Percentiles rank a stretch among this genome's conserved stretches.
Conservation (phyloP, 495 filamentous ascomycete species). For the Aspergillus affinis region DNA sequence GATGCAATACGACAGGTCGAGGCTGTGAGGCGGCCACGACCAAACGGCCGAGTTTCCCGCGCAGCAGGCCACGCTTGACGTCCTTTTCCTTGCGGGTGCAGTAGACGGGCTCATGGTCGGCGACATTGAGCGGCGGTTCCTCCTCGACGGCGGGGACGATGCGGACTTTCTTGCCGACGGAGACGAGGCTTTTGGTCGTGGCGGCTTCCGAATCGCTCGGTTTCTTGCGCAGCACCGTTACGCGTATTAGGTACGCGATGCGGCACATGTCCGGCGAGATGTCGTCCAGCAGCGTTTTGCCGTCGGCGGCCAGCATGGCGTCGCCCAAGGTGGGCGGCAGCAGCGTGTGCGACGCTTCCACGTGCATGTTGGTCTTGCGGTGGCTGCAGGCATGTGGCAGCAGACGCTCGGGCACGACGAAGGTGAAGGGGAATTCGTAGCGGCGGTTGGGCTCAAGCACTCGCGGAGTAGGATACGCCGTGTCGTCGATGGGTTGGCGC, state of each 20-base stretch:
- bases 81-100: slow-evolving; percentile 70
- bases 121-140: slow-evolving; percentile 70
- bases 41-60: slow-evolving; percentile 70
- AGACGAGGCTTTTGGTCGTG: slow-evolving; percentile 43
- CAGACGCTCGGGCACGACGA: slow-evolving; percentile 77
- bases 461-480: slow-evolving; percentile 66
- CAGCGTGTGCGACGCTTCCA: slow-evolving; percentile 70
- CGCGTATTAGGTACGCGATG: slow-evolving; percentile 73
- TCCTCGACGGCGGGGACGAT: slow-evolving; percentile 75
- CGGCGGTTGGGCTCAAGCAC: slow-evolving; percentile 63
- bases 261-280: slow-evolving; percentile 78
- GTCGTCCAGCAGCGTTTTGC: slow-evolving; percentile 65
- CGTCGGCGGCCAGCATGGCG: slow-evolving; percentile 52
- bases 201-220: slow-evolving; percentile 21
- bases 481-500: slow-evolving; percentile 71
- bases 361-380: slow-evolving; percentile 49
- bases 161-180: slow-evolving; percentile 61
- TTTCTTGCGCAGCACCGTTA: slow-evolving; percentile 40
- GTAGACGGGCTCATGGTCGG: slow-evolving; percentile 61
- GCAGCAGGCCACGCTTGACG: slow-evolving; percentile 75
- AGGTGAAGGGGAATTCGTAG: slow-evolving; percentile 82
- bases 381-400: slow-evolving; percentile 63
- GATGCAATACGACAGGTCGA: slow-evolving; percentile 59
- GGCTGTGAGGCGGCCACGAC: slow-evolving; percentile 75
- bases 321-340: slow-evolving; percentile 83